A percentile compares a stretch with the other conserved stretches of the same genome.
Conservation (phyloP, 148 eudicot species). For the Amaranthus cruentus region DNA sequence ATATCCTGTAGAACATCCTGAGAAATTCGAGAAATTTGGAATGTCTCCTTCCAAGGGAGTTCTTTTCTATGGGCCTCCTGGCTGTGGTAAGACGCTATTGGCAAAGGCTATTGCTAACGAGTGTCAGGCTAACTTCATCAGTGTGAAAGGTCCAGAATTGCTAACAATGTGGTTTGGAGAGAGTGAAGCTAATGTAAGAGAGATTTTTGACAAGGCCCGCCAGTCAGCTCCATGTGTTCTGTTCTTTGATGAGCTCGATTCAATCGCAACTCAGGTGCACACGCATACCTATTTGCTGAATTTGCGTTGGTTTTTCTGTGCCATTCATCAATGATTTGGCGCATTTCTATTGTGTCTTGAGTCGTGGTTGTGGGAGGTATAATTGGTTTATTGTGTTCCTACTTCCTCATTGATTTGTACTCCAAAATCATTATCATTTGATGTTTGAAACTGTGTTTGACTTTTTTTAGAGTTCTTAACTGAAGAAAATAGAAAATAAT, state of each 20-base stretch:
- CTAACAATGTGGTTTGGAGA: conserved; percentile 64
- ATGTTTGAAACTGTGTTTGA: not conserved
- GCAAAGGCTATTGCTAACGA: conserved; percentile 57
- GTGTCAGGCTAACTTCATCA: conserved; percentile 51
- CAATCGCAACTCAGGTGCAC: conserved; percentile 52
- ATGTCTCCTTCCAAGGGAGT: conserved; percentile 48
- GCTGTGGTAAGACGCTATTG: conserved; percentile 39
- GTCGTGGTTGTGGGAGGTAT: not conserved
- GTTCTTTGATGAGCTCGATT: conserved; percentile 53
- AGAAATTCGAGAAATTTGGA: conserved; percentile 42
- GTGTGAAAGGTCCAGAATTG: conserved; percentile 50
- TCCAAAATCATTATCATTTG: not conserved
- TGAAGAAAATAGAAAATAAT: no score
- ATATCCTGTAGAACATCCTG: conserved; percentile 57
- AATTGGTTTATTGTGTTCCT: not conserved
- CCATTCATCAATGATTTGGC: no score
- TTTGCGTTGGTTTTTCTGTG: not conserved
- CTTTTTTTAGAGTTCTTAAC: no score
- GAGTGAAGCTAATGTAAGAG: conserved; percentile 55
- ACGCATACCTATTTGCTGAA: not conserved
- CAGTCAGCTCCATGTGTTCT: conserved; percentile 52
- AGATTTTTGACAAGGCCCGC: conserved; percentile 58
- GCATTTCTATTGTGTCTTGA: not conserved
- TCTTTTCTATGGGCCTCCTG: conserved; percentile 28
- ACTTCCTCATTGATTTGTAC: not conserved